Evolutionary conservation across 441 rosid species (phyloP), one percentile per base, ranked within the genome.

Genomic region (Erodium chrysanthum): DNA sequence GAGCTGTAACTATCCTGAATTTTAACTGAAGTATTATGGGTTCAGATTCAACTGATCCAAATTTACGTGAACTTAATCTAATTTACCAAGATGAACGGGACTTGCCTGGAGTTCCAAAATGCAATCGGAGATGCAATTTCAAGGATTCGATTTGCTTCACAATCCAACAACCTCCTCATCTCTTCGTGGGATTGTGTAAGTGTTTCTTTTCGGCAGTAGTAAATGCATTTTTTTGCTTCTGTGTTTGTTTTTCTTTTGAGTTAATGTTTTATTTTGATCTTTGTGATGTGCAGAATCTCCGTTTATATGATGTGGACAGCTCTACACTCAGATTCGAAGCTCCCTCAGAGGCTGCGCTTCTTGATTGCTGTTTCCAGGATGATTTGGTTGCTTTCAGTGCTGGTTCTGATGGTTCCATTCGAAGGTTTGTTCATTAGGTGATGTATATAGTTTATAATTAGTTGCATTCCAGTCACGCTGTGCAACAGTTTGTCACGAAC

Each of bases 151-250:
- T 94, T 94, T 79, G 86, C 97, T 11, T 84, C 99, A 0, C 76
- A 71, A 1, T 86, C 96, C 50, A 86, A 89, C 72, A 88, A 86
- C 68, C 90, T 94, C 71, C 91, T 94, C 27, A 59, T 94, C 72
- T 77, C 97, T 59, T 89, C 97, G 29, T 94, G 99, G 99, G 99
- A 94, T 66, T 81, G 88, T 7, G 96, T 94, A 18, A 84, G 91
- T 79, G n/a, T 72, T 63, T 59, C 61, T 50, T 61, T 33, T 44
- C 5, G 7, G 5, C 6, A 33, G 6, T 22, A 15, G 5, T 7
- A 8, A 6, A 18, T 15, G 6, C 37, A 18, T 67, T 44, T 22
- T 14, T n/a, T 8, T 14, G 2, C 18, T 33, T 21, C 23, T 42
- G 61, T 29, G 2, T 17, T 48, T 11, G 20, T 44, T 64, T 46